Conservation (phyloP, 179 eudicot species). For the Drosera spatulata region DNA sequence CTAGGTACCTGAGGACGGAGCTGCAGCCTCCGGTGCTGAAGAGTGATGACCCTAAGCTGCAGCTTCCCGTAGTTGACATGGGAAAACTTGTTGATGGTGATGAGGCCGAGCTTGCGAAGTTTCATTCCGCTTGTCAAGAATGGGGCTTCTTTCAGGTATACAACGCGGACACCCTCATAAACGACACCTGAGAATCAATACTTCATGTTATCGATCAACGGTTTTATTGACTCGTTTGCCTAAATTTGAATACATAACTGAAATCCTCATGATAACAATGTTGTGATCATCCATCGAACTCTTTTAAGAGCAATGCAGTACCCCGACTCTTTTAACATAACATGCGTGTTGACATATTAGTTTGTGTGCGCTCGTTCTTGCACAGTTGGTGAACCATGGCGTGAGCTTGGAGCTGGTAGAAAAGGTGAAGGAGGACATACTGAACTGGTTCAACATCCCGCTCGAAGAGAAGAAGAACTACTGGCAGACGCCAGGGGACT, state of each 20-base stretch:
- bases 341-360: no score
- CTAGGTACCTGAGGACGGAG: conserved; percentile 23
- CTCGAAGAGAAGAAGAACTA: conserved; percentile 39
- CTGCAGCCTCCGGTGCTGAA: conserved; percentile 6
- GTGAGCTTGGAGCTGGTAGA: conserved; percentile 22
- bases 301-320: no score
- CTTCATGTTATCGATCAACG: neutral
- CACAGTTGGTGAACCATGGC: conserved; percentile 46
- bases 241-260: no score
- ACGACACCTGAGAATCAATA: neutral
- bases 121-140: conserved; percentile 32
- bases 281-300: no score
- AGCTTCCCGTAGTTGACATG: conserved; percentile 29
- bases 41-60: neutral
- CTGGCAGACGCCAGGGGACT: conserved; percentile 36
- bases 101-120: conserved; percentile 21
- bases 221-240: no score
- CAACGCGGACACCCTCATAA: conserved; percentile 55
- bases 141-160: conserved; percentile 2
- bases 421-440: conserved; percentile 29
- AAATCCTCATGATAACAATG: no score
- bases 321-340: no score
- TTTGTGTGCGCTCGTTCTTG: no score
- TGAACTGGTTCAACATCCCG: conserved; percentile 30
- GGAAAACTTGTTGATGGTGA: conserved; percentile 18